Evolutionary conservation across 2,329 filamentous ascomycete species (phyloP).

Genomic region (Sphaerostilbella broomeana): DNA sequence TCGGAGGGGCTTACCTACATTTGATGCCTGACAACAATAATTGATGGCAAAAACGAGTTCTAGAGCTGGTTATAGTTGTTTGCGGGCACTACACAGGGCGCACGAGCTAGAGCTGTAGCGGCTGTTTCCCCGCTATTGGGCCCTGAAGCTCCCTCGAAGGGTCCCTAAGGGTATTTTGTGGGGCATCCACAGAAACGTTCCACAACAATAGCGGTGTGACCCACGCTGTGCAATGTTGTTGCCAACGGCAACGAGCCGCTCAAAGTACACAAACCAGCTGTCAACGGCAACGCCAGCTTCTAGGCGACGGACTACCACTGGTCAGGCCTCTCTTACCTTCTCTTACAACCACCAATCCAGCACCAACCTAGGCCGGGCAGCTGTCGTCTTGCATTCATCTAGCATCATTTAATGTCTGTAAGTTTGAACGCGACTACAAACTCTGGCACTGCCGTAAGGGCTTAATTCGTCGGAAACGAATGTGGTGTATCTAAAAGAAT

Average conservation of each 20-base stretch:
- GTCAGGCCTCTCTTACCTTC: slow-evolving; percentile 13
- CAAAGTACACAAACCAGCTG: slow-evolving; percentile 14
- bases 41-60: no score
- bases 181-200: neutral
- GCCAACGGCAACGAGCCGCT: slow-evolving; percentile 13
- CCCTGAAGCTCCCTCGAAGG: no score
- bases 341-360: slow-evolving; percentile 7
- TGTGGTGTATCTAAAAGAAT: slow-evolving; percentile 22
- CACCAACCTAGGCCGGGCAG: slow-evolving; percentile 6
- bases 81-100: no score
- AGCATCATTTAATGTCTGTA: slow-evolving; percentile 25
- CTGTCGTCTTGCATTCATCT: slow-evolving; percentile 12
- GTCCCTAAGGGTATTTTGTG: no score
- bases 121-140: slow-evolving; percentile 6
- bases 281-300: slow-evolving; percentile 6
- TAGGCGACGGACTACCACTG: slow-evolving; percentile 4
- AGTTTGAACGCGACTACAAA: neutral
- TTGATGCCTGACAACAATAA: no score
- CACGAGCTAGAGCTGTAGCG: no score
- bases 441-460: slow-evolving; percentile 4
- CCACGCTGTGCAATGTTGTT: slow-evolving; percentile 8
- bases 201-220: slow-evolving; percentile 10
- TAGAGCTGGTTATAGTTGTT: no score
- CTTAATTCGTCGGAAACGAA: slow-evolving; percentile 19
- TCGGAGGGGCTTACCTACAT: neutral